These are phyloP conservation scores for Cladophialophora carrionii DNA, from an alignment of 2,329 filamentous ascomycete genomes.

Conservation along the genomic window DNA sequence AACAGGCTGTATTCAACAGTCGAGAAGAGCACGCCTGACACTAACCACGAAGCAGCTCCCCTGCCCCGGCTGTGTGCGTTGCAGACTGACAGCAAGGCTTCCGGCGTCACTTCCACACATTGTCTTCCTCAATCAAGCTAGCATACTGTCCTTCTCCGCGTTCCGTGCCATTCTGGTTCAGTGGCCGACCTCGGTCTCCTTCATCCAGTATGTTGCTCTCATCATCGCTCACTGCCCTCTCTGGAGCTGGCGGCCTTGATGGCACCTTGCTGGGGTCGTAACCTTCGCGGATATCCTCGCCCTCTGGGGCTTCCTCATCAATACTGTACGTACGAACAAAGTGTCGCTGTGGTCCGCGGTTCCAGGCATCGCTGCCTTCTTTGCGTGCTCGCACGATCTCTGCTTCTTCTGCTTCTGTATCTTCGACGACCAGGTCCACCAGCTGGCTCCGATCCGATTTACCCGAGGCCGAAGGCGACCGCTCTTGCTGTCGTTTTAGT, in stretches of 20 bases:
- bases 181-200: conserved; percentile 7
- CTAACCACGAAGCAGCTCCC: neutral
- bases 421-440: conserved; percentile 69
- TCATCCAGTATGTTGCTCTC: conserved; percentile 31
- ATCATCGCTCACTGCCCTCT: conserved; percentile 37
- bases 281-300: conserved; percentile 37
- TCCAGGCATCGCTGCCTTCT: conserved; percentile 65
- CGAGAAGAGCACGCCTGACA: neutral
- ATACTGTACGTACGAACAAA: conserved; percentile 38
- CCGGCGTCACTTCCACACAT: conserved; percentile 31
- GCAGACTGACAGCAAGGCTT: neutral
- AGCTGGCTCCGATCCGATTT: conserved; percentile 58
- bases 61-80: neutral
- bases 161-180: conserved; percentile 10
- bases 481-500: conserved; percentile 32
- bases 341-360: conserved; percentile 46
- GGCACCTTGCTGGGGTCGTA: conserved; percentile 37
- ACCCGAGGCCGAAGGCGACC: conserved; percentile 57
- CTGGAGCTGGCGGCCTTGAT: conserved; percentile 34
- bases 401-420: conserved; percentile 63
- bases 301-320: conserved; percentile 31
- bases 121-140: conserved; percentile 34
- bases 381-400: conserved; percentile 65
- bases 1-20: conserved; percentile 3
- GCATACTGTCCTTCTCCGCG: conserved; percentile 27